Evolutionary conservation across 768 basidiomycete genomes (phyloP).

Genomic region (Russula griseocarnosa): DNA sequence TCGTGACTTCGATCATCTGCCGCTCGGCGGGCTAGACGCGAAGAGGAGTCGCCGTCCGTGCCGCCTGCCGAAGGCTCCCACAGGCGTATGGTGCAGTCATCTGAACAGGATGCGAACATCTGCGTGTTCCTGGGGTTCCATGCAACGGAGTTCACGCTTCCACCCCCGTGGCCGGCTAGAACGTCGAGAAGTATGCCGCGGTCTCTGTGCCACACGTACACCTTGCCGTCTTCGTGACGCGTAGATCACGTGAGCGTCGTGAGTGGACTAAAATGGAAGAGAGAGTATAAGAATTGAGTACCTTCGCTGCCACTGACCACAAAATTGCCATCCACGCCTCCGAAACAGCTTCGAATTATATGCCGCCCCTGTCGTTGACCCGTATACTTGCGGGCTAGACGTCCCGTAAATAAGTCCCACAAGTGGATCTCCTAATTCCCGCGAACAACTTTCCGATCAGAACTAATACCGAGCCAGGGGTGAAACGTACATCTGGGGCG

Average conservation of each 20-base stretch:
- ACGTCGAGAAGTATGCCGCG: slow-evolving; percentile 79
- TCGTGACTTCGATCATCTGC: slow-evolving; percentile 18
- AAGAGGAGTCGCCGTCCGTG: slow-evolving; percentile 23
- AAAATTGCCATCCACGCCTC: slow-evolving; percentile 83
- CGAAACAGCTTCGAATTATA: slow-evolving; percentile 91
- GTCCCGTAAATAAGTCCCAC: slow-evolving; percentile 71
- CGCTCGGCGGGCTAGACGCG: slow-evolving; percentile 8
- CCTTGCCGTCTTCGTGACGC: slow-evolving; percentile 66
- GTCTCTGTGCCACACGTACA: slow-evolving; percentile 94
- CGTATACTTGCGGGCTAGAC: slow-evolving; percentile 72
- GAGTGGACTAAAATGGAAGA: slow-evolving; percentile 13
- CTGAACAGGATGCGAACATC: slow-evolving; percentile 96
- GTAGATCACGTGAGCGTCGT: slow-evolving; percentile 17
- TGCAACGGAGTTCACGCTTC: slow-evolving; percentile 91
- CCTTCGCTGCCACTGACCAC: slow-evolving; percentile 96
- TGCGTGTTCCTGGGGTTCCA: slow-evolving; percentile 89
- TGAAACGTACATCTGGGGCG: slow-evolving; percentile 68
- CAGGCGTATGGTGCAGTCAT: slow-evolving; percentile 86
- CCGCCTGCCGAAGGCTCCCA: slow-evolving; percentile 59
- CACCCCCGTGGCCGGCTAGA: slow-evolving; percentile 81
- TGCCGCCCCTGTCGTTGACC: slow-evolving; percentile 83
- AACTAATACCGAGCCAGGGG: slow-evolving; percentile 23
- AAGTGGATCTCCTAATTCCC: slow-evolving; percentile 75
- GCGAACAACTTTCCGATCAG: slow-evolving; percentile 17
- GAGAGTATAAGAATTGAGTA: slow-evolving; percentile 36